Percentiles rank a stretch among this genome's conserved stretches.
These are phyloP conservation scores for Penicillium paradoxum DNA, from an alignment of 495 filamentous ascomycete species.

Conservation along the genomic window DNA sequence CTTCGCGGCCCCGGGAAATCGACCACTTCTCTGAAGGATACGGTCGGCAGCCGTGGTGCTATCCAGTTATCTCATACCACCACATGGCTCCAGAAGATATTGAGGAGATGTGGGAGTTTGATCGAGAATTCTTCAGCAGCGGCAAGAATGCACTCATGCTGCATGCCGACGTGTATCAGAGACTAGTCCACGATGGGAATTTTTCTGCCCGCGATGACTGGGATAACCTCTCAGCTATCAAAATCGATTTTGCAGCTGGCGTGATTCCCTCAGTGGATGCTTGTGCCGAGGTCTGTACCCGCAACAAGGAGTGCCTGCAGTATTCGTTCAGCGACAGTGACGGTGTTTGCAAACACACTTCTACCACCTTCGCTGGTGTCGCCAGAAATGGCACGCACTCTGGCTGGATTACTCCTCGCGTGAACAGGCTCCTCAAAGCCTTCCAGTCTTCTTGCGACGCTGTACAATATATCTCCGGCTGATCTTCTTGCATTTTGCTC, in stretches of 20 bases:
- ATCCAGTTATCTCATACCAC: conserved; percentile 44
- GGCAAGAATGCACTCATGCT: conserved; percentile 29
- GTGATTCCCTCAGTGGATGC: conserved; percentile 22
- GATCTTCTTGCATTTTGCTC: background rate
- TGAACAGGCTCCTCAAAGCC: conserved; percentile 22
- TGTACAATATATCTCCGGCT: conserved; percentile 25
- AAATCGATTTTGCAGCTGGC: conserved; percentile 17
- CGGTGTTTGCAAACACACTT: conserved; percentile 29
- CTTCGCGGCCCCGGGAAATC: conserved; percentile 29
- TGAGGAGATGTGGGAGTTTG: conserved; percentile 40
- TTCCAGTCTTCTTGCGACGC: conserved; percentile 27
- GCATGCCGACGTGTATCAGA: conserved; percentile 32
- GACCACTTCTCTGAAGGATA: conserved; percentile 38
- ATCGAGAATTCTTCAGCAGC: conserved; percentile 40
- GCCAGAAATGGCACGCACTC: conserved; percentile 22
- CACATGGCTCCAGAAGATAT: conserved; percentile 43
- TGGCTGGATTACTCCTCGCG: conserved; percentile 29
- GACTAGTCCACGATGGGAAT: conserved; percentile 20
- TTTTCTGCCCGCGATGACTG: conserved; percentile 22
- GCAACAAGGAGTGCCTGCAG: conserved; percentile 37
- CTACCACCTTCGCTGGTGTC: conserved; percentile 24
- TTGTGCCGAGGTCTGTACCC: conserved; percentile 36
- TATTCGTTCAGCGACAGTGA: conserved; percentile 33
- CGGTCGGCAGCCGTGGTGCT: conserved; percentile 46
- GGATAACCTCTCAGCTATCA: conserved; percentile 29